These are phyloP conservation scores for Penicillium canariense DNA, from an alignment of 495 filamentous ascomycete genomes.

Conservation along the genomic window DNA sequence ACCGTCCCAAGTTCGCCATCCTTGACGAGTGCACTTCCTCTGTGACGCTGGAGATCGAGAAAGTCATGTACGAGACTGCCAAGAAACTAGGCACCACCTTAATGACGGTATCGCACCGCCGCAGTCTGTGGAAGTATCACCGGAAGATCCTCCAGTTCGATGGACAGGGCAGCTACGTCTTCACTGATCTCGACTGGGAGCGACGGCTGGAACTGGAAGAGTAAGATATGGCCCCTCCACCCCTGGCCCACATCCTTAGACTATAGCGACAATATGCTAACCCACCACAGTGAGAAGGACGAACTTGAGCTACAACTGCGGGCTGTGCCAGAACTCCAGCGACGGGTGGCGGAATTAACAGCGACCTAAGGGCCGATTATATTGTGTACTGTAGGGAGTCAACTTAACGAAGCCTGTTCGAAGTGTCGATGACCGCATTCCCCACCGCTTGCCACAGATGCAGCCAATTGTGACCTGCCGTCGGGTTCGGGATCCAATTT, in stretches of 20 bases:
- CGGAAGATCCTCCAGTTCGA: slow-evolving; percentile 93
- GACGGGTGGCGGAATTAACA: slow-evolving; percentile 73
- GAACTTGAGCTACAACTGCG: slow-evolving; percentile 83
- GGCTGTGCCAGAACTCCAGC: slow-evolving; percentile 82
- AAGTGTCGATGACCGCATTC: slow-evolving; percentile 7
- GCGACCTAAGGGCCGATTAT: slow-evolving; percentile 10
- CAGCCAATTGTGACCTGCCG: not conserved
- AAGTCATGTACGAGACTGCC: slow-evolving; percentile 94
- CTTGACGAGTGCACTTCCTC: slow-evolving; percentile 94
- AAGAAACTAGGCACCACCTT: slow-evolving; percentile 88
- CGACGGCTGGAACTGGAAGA: slow-evolving; percentile 82
- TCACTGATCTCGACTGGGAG: slow-evolving; percentile 88
- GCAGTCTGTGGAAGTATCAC: slow-evolving; percentile 96
- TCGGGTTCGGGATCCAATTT: slow-evolving; percentile 13
- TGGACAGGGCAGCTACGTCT: slow-evolving; percentile 86
- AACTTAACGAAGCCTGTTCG: not conserved
- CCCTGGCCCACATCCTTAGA: not conserved
- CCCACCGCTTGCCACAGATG: not conserved
- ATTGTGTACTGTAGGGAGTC: not conserved
- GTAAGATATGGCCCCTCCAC: slow-evolving; percentile 41
- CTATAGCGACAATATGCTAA: slow-evolving; percentile 6
- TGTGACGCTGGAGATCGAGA: slow-evolving; percentile 90
- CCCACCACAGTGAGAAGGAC: slow-evolving; percentile 73
- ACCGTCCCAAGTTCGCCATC: slow-evolving; percentile 84
- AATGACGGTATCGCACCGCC: slow-evolving; percentile 90